Conservation (phyloP, 306 rosid genomes). For the Adenanthera pavonina region DNA sequence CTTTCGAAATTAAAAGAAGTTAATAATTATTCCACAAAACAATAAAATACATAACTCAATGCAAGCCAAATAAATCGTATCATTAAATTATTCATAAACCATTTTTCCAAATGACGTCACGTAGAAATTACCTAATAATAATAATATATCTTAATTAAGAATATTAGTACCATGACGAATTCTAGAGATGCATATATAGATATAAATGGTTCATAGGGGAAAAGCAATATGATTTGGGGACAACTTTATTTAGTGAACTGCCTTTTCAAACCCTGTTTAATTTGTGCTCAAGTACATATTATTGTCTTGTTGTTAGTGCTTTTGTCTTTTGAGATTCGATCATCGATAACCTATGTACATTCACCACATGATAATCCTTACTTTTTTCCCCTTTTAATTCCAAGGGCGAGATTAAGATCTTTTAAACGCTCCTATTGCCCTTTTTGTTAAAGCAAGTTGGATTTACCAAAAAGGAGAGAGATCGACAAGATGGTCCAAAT, state of each 20-base stretch:
- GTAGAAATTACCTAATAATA: too few relatives aligned
- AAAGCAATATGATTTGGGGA: slow-evolving; percentile 52
- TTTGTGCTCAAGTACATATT: slow-evolving; percentile 55
- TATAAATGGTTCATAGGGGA: too few relatives aligned
- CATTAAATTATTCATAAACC: too few relatives aligned
- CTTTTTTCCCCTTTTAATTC: slow-evolving; percentile 42
- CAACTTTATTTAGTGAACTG: slow-evolving; percentile 53
- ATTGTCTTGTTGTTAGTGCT: slow-evolving; percentile 82
- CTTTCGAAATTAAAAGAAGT: too few relatives aligned
- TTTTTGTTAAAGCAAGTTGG: slow-evolving; percentile 57
- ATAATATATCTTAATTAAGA: neutral
- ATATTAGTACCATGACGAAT: neutral
- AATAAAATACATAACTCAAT: too few relatives aligned
- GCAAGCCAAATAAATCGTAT: too few relatives aligned
- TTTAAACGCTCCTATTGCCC: slow-evolving; percentile 59
- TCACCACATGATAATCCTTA: slow-evolving; percentile 48
- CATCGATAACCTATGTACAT: slow-evolving; percentile 33
- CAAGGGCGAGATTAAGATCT: slow-evolving; percentile 51
- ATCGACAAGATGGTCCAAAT: slow-evolving; percentile 61
- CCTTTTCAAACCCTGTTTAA: slow-evolving; percentile 56
- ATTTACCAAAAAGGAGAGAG: slow-evolving; percentile 47
- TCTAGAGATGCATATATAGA: too few relatives aligned
- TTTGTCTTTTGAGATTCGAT: slow-evolving; percentile 45
- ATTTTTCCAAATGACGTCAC: too few relatives aligned
- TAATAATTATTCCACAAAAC: too few relatives aligned